Base-by-base conservation (phyloP, 2,329 filamentous ascomycete species). In the Penicillium sp. region DNA sequence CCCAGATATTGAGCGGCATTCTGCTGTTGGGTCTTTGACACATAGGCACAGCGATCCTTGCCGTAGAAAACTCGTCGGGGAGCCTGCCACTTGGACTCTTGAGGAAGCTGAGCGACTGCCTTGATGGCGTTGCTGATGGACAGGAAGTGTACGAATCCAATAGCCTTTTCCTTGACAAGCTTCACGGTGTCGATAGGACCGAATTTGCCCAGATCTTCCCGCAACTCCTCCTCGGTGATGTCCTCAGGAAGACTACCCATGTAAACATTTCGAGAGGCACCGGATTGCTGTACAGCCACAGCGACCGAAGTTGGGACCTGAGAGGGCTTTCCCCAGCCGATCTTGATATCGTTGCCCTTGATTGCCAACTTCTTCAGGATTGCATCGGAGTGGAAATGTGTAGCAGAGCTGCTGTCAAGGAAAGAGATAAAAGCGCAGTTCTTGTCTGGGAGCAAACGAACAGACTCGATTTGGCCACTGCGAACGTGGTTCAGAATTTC, bases 341-440 rank as follows among this genome's bases (percentile, higher is more conserved):
- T 92, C 81, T 99, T 99, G 80, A 99, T 97, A 73, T 99, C 94
- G 79, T 97, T 94, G 24, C 93, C 93, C 77, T 96, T 92, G 79
- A 99, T 96, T 67, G 92, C 92, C 71, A 99, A 85, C 82, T 97
- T 99, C 82, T 99, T 99, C 83, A 99, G 84, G 77, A 99, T 99
- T 65, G 94, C 94, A 81, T 99, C 94, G 20, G 94, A 99, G 80
- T 99, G 94, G 79, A 99, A 99, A 73, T 99, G 94, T 21, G 93
- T 97, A 56, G 94, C 94, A 28, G 94, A 97, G 78, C 92, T 96
- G 67, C 92, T 91, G 70, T 99, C 94, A 63, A 99, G 81, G 80
- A 99, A 99, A 7, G 94, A 99, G 71, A 99, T 97, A 81, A 99
- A 99, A 58, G 94, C 94, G 71, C 94, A 99, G 82, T 97, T 99